phyloP scores from a whole-genome alignment of 805 yeast species.

The Wickerhamiella spandovensis region DNA sequence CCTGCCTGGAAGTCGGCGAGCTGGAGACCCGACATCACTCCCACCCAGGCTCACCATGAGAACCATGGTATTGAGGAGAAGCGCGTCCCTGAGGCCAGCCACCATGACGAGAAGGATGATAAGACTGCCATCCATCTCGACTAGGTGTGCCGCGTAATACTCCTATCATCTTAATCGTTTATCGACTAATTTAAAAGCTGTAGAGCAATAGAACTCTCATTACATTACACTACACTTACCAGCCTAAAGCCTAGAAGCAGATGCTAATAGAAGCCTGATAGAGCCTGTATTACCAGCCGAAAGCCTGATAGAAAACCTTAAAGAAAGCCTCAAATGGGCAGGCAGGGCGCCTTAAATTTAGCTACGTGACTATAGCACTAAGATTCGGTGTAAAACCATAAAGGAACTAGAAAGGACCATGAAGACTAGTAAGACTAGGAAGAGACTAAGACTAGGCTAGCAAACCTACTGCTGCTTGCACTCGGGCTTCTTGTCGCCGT shows the following conservation, averaged over 20 bases:
- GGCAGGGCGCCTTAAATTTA: neutral
- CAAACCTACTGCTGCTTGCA: conserved; percentile 38
- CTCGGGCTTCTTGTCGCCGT: conserved; percentile 37
- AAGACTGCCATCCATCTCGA: neutral
- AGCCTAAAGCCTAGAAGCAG: neutral
- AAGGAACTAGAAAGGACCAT: too few relatives aligned
- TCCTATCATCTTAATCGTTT: neutral
- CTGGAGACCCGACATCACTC: conserved; percentile 7
- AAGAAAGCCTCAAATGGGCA: too few relatives aligned
- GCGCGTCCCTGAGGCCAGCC: conserved; percentile 2
- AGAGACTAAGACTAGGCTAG: too few relatives aligned
- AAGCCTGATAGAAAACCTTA: neutral
- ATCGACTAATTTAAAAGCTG: neutral
- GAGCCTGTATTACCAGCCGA: too few relatives aligned
- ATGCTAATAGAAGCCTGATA: too few relatives aligned
- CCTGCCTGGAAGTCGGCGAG: conserved; percentile 14
- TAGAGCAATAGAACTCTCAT: neutral
- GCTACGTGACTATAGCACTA: neutral
- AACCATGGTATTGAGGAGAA: conserved; percentile 2
- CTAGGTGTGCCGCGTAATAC: neutral
- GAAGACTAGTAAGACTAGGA: too few relatives aligned
- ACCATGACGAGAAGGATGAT: conserved; percentile 9
- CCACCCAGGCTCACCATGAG: neutral
- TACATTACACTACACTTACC: neutral
- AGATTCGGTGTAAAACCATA: too few relatives aligned